These are phyloP conservation scores for Microcera coccophila DNA, from an alignment of 2,329 filamentous ascomycete species.

Conservation along the genomic window DNA sequence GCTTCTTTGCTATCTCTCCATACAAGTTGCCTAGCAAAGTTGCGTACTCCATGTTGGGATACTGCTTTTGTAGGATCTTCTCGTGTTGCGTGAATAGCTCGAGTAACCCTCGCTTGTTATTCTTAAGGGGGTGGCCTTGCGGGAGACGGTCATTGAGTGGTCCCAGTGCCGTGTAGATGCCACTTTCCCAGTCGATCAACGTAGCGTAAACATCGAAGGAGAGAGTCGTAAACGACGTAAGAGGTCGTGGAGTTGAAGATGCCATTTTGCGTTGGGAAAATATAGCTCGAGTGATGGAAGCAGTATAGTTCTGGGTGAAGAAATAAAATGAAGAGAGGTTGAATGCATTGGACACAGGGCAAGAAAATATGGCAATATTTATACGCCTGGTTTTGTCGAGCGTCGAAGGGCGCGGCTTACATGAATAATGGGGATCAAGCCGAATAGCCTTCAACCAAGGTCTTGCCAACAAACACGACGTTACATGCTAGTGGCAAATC, in stretches of 20 bases:
- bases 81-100: constrained; percentile 40
- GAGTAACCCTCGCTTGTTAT: constrained; percentile 34
- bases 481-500: too few species aligned
- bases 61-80: constrained; percentile 47
- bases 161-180: constrained; percentile 52
- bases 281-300: too few species aligned
- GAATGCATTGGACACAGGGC: too few species aligned
- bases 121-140: constrained; percentile 31
- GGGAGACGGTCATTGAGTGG: constrained; percentile 39
- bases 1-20: constrained; percentile 40
- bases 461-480: too few species aligned
- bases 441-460: too few species aligned
- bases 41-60: constrained; percentile 56
- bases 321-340: too few species aligned
- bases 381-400: too few species aligned
- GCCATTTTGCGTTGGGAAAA: too few species aligned
- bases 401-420: too few species aligned
- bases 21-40: constrained; percentile 50
- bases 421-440: too few species aligned
- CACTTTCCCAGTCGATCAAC: constrained; percentile 70
- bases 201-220: constrained; percentile 78
- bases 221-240: constrained; percentile 34
- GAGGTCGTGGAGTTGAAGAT: background rate
- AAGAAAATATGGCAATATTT: too few species aligned
- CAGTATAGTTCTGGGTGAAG: too few species aligned